Base-by-base conservation (phyloP, 257 asterid species). In the Oldenlandia corymbosa region DNA sequence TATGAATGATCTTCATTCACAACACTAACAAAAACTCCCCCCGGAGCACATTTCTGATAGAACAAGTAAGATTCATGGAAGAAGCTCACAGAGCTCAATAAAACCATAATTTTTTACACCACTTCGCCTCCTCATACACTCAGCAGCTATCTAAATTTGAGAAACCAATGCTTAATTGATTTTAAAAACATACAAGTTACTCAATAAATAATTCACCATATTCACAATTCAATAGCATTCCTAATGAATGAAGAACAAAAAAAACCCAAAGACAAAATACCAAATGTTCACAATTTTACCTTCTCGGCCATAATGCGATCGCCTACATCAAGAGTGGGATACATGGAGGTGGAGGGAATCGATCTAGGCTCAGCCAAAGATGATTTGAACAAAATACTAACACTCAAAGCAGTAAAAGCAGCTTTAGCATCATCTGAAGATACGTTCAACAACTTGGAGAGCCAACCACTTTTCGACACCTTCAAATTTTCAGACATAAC, bases 361-460 rank as follows among this genome's bases (percentile, higher is more conserved):
- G 97, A 90, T 86, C 97, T 87, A 2, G 99, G 97, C 83, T 89
- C 97, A 1, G 99, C 99, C 80, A 93, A 67, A 48, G 88, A 75
- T 11, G 99, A 93, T 74, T 78, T 85, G 68, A 85, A 93, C 72
- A 93, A 65, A 49, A 93, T 73, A 34, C 84, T 81, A 27, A 93
- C 86, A 16, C 95, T 85, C 68, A 90, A 76, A 52, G 97, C 99
- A 47, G 97, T 93, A 53, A 87, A 78, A 46, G 82, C 95, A 7
- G 99, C 95, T 73, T 90, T 90, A 26, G 99, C 94, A 71, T 93
- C 99, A 57, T 87, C 97, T 14, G 90, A 80, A 64, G 89, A 75
- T 16, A 74, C 49, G 31, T 80, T 80, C 82, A 78, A 71, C 76
- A 90, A 50, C 72, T 83, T 87, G 34, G 81, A 80, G 18, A 87